Percentiles rank a stretch among this genome's conserved stretches.
Conservation (phyloP, 2,329 filamentous ascomycete species). For the Fusarium sp. region DNA sequence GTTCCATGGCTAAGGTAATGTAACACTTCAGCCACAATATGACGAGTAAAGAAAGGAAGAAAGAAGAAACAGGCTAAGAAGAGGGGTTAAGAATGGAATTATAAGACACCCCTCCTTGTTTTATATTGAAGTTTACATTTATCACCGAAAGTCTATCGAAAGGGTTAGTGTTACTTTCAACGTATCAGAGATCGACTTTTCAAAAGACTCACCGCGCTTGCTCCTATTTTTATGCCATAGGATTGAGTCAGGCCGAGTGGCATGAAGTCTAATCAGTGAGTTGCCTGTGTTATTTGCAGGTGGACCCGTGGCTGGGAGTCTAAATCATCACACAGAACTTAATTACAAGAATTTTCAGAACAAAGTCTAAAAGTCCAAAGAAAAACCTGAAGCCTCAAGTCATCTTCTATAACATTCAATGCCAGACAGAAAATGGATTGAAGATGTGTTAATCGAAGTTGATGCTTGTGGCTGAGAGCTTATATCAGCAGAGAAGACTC, state of each 20-base stretch:
- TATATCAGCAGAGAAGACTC: too few species aligned
- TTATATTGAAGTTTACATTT: neutral
- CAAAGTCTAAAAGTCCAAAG: fast-evolving
- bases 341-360: neutral
- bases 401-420: neutral
- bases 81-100: neutral
- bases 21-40: fast-evolving
- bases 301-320: neutral
- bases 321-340: neutral
- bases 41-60: neutral
- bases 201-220: fast-evolving
- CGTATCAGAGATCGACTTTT: fast-evolving
- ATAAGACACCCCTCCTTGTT: neutral
- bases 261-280: neutral
- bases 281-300: neutral
- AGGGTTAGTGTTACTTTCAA: fast-evolving
- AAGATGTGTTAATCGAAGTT: too few species aligned
- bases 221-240: fast-evolving
- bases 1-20: neutral
- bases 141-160: neutral
- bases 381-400: too few species aligned
- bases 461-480: too few species aligned
- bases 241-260: fast-evolving
- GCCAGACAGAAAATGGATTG: neutral
- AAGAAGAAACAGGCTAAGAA: neutral